These are phyloP conservation scores for Avena insularis DNA, from an alignment of 176 grass and related monocot species.

Conservation along the genomic window DNA sequence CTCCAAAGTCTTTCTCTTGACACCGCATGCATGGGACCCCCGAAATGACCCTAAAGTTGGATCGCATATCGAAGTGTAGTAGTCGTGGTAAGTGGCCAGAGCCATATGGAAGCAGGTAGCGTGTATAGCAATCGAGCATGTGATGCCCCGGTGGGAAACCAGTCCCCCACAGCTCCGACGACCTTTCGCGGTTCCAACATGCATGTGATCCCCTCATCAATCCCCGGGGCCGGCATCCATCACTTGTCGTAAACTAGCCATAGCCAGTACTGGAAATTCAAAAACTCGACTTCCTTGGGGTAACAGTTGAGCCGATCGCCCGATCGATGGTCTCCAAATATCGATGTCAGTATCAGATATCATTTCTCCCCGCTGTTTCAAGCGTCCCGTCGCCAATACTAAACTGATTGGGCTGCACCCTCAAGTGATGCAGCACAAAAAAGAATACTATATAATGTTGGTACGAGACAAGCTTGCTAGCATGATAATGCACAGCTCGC, in stretches of 20 bases:
- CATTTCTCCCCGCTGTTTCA: slow-evolving; percentile 1
- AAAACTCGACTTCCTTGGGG: slow-evolving; percentile 8
- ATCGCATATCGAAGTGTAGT: not conserved
- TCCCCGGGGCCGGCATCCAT: slow-evolving; percentile 9
- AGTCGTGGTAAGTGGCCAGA: not conserved
- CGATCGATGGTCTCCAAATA: not conserved
- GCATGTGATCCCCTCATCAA: not conserved
- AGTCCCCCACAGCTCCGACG: slow-evolving; percentile 64
- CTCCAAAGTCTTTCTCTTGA: slow-evolving; percentile 37
- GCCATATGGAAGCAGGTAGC: slow-evolving; percentile 42
- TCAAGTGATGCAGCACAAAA: not conserved
- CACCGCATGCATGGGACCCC: slow-evolving; percentile 26
- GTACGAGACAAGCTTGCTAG: not conserved
- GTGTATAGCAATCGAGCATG: slow-evolving; percentile 22
- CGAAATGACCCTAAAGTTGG: slow-evolving; percentile 47
- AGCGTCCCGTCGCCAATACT: slow-evolving; percentile 31
- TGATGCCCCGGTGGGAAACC: slow-evolving; percentile 65
- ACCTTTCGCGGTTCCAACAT: slow-evolving; percentile 18
- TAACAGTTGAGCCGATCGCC: not conserved
- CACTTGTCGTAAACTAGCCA: not conserved
- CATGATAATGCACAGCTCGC: not conserved
- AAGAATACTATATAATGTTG: not conserved
- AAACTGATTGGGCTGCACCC: not conserved
- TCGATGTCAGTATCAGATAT: slow-evolving; percentile 33
- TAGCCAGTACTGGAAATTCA: not conserved